Base-by-base conservation (phyloP, 768 basidiomycete species). In the Leccinum truebloodii region DNA sequence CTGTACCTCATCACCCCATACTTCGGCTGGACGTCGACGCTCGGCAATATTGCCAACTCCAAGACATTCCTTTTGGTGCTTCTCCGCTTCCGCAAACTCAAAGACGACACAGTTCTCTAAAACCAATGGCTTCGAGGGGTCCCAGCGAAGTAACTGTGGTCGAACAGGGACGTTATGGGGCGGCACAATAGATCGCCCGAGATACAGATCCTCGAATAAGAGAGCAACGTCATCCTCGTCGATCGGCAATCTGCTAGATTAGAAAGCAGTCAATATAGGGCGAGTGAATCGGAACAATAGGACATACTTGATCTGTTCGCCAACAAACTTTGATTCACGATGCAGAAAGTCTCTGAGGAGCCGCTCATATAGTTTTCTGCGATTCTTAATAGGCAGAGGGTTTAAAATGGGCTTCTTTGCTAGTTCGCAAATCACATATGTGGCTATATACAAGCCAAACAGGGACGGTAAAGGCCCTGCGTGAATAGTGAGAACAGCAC, bases 401-500 rank as follows among this genome's bases (percentile, higher is more conserved):
- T 95, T 91, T 49, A 76, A 71, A 55, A 97, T 88, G 1, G 92
- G 89, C 69, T 92, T 92, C 5, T 84, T 89, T 1, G 94, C 92
- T 54, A 98, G 76, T 59, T 89, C 89, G 71, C 91, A 92, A 6
- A 95, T 76, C 59, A 99, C 86, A 70, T 92, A 98, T 0, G 93
- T 92, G 20, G 92, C 91, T 41, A 89, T 88, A 65, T 96, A 83
- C 62, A 98, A 81, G 16, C 95, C 97, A 71, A 99, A 98, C 59
- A 96, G 86, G 2, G 90, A 84, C 0, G 95, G 95, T 8, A 97
- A 75, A 0, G 95, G 91, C 0, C 73, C 73, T 74, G 44, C 3
- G 1, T 52, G 8, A 30, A 2, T 12, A 26, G 26, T 67, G 34
- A 60, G 56, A 13, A 59, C 14, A 22, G 4, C 6, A 50, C n/a